Conservation (phyloP, 495 filamentous ascomycete species). For the Daldinia caldariorum region DNA sequence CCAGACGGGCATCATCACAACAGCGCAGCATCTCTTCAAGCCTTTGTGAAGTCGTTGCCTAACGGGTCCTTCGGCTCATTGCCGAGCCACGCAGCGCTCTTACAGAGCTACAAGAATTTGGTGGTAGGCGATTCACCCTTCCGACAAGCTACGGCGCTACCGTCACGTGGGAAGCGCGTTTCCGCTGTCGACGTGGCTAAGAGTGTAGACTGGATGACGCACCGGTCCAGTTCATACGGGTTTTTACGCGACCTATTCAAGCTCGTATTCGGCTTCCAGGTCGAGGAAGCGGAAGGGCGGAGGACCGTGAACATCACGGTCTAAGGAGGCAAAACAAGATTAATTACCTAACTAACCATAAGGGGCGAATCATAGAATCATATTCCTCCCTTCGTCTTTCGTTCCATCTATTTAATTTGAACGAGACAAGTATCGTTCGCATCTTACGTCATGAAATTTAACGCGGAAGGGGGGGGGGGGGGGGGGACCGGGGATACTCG, state of each 20-base stretch:
- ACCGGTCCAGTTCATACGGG: conserved; percentile 62
- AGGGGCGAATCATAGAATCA: background rate
- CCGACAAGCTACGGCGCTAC: conserved; percentile 60
- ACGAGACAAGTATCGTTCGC: background rate
- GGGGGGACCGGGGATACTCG: background rate
- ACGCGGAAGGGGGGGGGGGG: background rate
- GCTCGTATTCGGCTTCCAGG: conserved; percentile 83
- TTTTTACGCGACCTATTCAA: conserved; percentile 84
- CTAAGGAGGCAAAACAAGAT: conserved; percentile 18
- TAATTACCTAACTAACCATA: background rate
- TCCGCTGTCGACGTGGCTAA: conserved; percentile 76
- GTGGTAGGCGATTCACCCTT: conserved; percentile 76
- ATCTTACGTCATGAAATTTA: background rate
- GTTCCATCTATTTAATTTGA: conserved; percentile 3
- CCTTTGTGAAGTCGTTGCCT: conserved; percentile 79
- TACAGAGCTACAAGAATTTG: conserved; percentile 80
- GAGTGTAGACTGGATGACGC: conserved; percentile 76
- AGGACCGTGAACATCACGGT: conserved; percentile 62
- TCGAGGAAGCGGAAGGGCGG: conserved; percentile 73
- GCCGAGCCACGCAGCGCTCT: conserved; percentile 72
- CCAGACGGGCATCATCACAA: conserved; percentile 45
- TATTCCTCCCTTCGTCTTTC: conserved; percentile 2
- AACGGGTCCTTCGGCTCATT: conserved; percentile 78
- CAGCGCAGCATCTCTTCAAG: conserved; percentile 62
- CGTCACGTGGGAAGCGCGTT: conserved; percentile 66